These are phyloP conservation scores for Leccinum griseonigrum DNA, from an alignment of 1,284 basidiomycete genomes.

Conservation along the genomic window DNA sequence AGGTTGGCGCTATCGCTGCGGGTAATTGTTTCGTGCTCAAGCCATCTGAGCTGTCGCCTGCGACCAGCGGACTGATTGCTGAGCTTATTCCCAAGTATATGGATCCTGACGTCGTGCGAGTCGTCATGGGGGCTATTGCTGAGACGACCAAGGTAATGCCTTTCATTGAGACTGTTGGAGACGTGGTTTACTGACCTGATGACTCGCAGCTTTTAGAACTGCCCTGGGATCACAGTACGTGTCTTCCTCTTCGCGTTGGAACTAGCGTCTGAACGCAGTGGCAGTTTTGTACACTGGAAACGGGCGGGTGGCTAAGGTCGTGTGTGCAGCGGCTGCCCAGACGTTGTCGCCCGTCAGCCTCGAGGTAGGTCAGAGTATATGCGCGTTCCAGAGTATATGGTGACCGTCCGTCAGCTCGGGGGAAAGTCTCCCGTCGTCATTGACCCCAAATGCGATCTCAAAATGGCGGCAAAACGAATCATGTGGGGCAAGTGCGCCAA, in stretches of 20 bases:
- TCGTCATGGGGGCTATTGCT: constrained; percentile 76
- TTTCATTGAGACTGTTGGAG: background rate
- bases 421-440: constrained; percentile 82
- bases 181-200: constrained; percentile 1
- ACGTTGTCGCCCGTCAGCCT: constrained; percentile 82
- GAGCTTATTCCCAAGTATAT: constrained; percentile 82
- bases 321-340: constrained; percentile 83
- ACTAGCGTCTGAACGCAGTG: background rate
- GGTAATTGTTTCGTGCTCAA: constrained; percentile 78
- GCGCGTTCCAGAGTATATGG: background rate
- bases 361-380: constrained; percentile 45
- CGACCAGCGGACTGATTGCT: constrained; percentile 63
- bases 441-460: constrained; percentile 64
- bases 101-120: constrained; percentile 66
- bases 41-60: constrained; percentile 77
- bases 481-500: constrained; percentile 82
- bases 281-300: constrained; percentile 59
- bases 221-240: constrained; percentile 84
- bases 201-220: constrained; percentile 63
- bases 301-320: constrained; percentile 74
- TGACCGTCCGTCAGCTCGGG: constrained; percentile 29
- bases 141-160: constrained; percentile 65
- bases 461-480: constrained; percentile 57
- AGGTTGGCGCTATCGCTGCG: constrained; percentile 76
- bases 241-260: background rate